These are phyloP conservation scores for Globisporangium apiculatum DNA, from an alignment of 352 stramenopile genomes.

Conservation along the genomic window DNA sequence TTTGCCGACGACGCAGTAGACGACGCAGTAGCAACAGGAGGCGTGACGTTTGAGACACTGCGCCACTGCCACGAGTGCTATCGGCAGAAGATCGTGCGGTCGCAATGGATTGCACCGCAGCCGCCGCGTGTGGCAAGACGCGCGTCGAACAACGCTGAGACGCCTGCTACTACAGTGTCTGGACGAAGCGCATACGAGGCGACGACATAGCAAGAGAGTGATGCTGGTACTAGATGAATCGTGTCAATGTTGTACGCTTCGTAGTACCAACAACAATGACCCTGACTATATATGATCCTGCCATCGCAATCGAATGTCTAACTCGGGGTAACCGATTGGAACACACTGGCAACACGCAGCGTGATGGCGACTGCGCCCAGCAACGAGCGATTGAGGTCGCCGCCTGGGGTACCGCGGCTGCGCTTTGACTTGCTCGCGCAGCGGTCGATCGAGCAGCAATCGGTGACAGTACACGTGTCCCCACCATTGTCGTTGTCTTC, in stretches of 20 bases:
- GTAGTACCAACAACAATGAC: too few relatives aligned
- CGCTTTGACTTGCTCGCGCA: conserved; percentile 6
- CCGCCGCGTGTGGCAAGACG: background rate
- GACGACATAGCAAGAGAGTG: background rate
- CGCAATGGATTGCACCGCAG: conserved; percentile 23
- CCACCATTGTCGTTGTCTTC: background rate
- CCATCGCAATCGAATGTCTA: too few relatives aligned
- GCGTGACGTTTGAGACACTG: conserved; percentile 24
- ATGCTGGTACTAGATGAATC: too few relatives aligned
- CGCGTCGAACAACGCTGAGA: conserved; percentile 1
- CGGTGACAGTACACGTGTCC: background rate
- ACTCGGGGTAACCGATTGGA: too few relatives aligned
- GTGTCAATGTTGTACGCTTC: too few relatives aligned
- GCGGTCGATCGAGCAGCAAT: background rate
- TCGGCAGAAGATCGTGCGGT: conserved; percentile 28
- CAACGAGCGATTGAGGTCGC: too few relatives aligned
- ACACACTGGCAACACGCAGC: too few relatives aligned
- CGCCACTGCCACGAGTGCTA: conserved; percentile 55
- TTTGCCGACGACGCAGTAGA: background rate
- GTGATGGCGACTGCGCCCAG: too few relatives aligned
- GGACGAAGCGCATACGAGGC: background rate
- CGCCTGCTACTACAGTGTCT: background rate
- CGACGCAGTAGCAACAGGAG: background rate
- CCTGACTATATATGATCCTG: too few relatives aligned
- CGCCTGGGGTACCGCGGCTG: conserved; percentile 1